Evolutionary conservation across 1,139 yeast species (phyloP).

Genomic region (Geotrichum phurueaensis): DNA sequence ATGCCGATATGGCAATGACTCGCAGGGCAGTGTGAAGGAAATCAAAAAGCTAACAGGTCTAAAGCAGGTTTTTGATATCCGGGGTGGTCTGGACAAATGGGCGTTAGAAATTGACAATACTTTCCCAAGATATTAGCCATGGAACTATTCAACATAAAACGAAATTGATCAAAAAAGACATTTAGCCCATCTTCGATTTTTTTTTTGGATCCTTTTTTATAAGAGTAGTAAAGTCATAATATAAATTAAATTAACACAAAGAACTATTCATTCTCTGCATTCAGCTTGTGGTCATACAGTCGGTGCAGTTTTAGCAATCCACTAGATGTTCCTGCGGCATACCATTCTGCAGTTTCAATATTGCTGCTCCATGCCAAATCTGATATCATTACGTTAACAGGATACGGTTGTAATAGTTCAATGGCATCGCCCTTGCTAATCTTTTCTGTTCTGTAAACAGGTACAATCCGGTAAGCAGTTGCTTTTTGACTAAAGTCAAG

Average conservation of each 20-base stretch:
- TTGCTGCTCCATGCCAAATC: constrained; percentile 60
- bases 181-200: background rate
- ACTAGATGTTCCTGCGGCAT: constrained; percentile 57
- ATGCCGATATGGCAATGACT: constrained; percentile 89
- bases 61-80: constrained; percentile 52
- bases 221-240: background rate
- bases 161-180: background rate
- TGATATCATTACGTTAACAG: constrained; percentile 50
- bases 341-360: constrained; percentile 47
- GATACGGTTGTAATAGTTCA: constrained; percentile 36
- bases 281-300: constrained; percentile 25
- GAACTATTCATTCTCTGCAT: background rate
- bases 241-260: background rate
- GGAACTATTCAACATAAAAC: background rate
- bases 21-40: constrained; percentile 64
- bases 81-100: constrained; percentile 77
- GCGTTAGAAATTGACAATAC: constrained; percentile 51
- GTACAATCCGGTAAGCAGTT: constrained; percentile 37
- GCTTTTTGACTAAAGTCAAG: constrained; percentile 38
- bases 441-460: constrained; percentile 23
- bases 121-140: constrained; percentile 59
- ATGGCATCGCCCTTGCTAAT: constrained; percentile 24
- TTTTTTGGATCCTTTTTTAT: background rate
- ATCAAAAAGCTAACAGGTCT: constrained; percentile 48
- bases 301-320: constrained; percentile 66